Conservation (phyloP, 202 grass and related monocot species). For the Cymbopogon flexuosus region DNA sequence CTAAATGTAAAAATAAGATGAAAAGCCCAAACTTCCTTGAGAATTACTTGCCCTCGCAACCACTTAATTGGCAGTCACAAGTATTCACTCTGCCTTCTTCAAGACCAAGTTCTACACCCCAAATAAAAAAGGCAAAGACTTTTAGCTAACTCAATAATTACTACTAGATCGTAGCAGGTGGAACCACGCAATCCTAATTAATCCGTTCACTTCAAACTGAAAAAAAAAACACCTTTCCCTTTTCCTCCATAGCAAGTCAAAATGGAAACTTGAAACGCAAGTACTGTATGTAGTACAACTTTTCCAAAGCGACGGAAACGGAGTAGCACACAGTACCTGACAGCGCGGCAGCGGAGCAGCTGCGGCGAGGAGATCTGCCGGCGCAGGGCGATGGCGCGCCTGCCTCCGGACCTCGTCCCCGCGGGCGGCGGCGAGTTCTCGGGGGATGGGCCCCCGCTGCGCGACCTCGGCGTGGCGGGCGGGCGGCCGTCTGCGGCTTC, state of each 20-base stretch:
- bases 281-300: slow-evolving; percentile 22
- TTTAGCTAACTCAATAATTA: not conserved
- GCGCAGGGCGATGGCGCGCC: slow-evolving; percentile 40
- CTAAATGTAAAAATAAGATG: not conserved
- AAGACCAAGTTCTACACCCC: not conserved
- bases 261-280: slow-evolving; percentile 15
- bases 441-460: slow-evolving; percentile 23
- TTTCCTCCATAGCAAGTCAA: slow-evolving; percentile 41
- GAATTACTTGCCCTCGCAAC: slow-evolving; percentile 1
- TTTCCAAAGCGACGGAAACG: slow-evolving; percentile 18
- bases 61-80: not conserved
- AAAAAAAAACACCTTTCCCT: slow-evolving; percentile 22
- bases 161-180: slow-evolving; percentile 9
- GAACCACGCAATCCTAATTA: slow-evolving; percentile 15
- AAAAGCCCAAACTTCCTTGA: slow-evolving; percentile 23
- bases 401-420: slow-evolving; percentile 42
- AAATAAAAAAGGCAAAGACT: slow-evolving; percentile 4
- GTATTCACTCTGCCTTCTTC: not conserved
- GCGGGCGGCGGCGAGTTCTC: slow-evolving; percentile 30
- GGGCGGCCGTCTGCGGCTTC: slow-evolving; percentile 13
- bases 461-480: slow-evolving; percentile 22
- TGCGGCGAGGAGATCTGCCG: slow-evolving; percentile 65
- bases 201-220: not conserved
- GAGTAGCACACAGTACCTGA: slow-evolving; percentile 48
- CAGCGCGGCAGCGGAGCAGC: slow-evolving; percentile 38